Base-by-base conservation (phyloP, 2,329 filamentous ascomycete species). In the Drechslerella coelobrocha region DNA sequence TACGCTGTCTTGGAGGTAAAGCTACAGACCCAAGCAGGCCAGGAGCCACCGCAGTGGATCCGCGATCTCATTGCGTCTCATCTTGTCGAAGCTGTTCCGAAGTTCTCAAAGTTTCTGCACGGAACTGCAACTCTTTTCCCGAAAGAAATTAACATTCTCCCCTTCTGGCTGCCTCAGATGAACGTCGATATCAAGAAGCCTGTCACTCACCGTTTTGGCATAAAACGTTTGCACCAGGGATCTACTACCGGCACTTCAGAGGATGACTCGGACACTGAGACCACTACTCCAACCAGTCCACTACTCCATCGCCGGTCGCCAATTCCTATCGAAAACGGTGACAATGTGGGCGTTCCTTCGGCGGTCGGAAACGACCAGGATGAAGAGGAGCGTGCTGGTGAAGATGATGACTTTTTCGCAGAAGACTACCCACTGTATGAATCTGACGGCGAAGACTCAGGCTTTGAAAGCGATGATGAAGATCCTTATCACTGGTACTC, bases 141-240 rank as follows among this genome's bases (percentile, higher is more conserved):
- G 0, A 85, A 88, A 47, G 87, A 89, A 61, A 99, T 99, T 79
- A 83, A 97, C 51, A 84, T 99, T 10, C 83, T 99, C 4, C 94
- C 94, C 0, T 99, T 91, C 82, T 99, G 94, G 94, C 90, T 93
- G 83, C 94, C 94, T 0, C 94, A 99, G 80, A 99, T 99, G 94
- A 88, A 96, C 74, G 87, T 95, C 23, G 94, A 99, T 77, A 99
- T 99, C 76, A 90, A 92, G 74, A 99, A 99, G 80, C 92, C 94
- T 0, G 85, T 87, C 27, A 91, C 86, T 2, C 91, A 94, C 76
- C 87, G 89, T 75, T 97, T 97, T 78, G 94, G 94, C 61, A 97
- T 99, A 75, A 89, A 90, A 76, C 85, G 93, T 31, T 87, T 89
- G 0, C 87, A 86, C 5, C 85, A 90, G 19, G 91, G 89, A 59